Base-by-base conservation (phyloP, 148 eudicot genomes). In the Rhododendron ovatum region DNA sequence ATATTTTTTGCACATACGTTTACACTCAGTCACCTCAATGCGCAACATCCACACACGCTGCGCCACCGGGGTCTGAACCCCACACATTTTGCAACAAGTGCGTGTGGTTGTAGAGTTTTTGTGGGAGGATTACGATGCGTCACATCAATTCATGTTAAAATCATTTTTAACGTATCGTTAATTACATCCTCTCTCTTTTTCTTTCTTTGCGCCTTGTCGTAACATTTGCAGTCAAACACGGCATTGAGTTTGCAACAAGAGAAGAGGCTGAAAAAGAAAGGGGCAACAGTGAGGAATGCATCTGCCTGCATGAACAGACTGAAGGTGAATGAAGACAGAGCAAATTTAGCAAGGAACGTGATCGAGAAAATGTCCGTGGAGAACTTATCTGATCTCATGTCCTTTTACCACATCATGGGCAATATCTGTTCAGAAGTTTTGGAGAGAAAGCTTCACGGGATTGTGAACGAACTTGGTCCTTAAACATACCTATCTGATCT, bases 341-440 rank as follows among this genome's bases (percentile, higher is more conserved):
- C 91, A 81, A 92, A 59, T 12, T 9, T 91, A n/a, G 95, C 95
- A 1, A 92, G n/a, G n/a, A n/a, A n/a, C n/a, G 76, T 95, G 6
- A 93, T 95, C 85, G 94, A 82, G 41, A 94, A 90, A 57, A 92
- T 96, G 96, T 79, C 98, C 3, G 86, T 89, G 0, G 95, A 94
- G 11, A 94, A 95, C 53, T 78, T 95, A 39, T 88, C 92, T 15
- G 93, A 96, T 26, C 88, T 93, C 28, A 83, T 89, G 88, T 83
- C 93, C 2, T 96, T 94, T 50, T 96, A 96, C 87, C 90, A 89
- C 48, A 92, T 90, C 90, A 95, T 96, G 98, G 93, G 91, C 12
- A 91, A 91, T 61, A 83, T 94, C 59, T 93, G 94, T 82, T 90
- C 94, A 0, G 93, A 94, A 41, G 88, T 92, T 3, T 85, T 94